Base-by-base conservation (phyloP, 2,329 filamentous ascomycete genomes). In the Aspergillus sp. region DNA sequence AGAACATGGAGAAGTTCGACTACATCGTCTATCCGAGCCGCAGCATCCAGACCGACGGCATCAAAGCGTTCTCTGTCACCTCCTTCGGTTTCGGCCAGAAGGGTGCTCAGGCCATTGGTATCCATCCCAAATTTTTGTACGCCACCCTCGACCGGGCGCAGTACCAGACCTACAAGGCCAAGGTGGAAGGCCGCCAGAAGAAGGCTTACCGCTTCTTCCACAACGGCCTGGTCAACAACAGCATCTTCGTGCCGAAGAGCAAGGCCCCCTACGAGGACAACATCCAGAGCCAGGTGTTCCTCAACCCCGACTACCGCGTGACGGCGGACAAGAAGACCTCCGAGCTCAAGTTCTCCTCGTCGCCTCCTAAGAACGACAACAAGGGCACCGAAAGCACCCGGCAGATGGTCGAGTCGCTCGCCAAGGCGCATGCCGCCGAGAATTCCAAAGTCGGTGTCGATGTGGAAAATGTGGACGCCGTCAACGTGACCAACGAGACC, bases 41-140 rank as follows among this genome's bases (percentile, higher is more conserved):
- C 60, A 86, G 82, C 68, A 90, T 98, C 59, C 93, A 98, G 75
- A 98, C 93, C 5, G 93, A 98, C 62, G 93, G 93, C 53, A 79
- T 98, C 77, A 98, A 97, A 75, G 94, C 93, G 9, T 97, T 98
- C 79, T 95, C 89, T 1, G 88, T 98, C 54, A 98, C 94, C 5
- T 98, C 94, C 0, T 98, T 98, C 69, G 93, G 93, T 71, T 98
- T 98, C 76, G 93, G 93, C 58, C 93, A 98, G 72, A 98, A 98
- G 81, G 93, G 93, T 64, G 88, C 93, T 28, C 94, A 98, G 71
- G 91, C 86, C 39, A 94, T 98, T 62, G 93, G 91, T 76, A 85
- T 98, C 44, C 93, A 98, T 68, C 88, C 94, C 63, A 91, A 86
- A 72, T 98, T 97, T 70, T 80, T 98, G 48, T 98, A 85, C 60